phyloP scores from a whole-genome alignment of 2,329 filamentous ascomycete genomes.

The Arachnopeziza araneosa region DNA sequence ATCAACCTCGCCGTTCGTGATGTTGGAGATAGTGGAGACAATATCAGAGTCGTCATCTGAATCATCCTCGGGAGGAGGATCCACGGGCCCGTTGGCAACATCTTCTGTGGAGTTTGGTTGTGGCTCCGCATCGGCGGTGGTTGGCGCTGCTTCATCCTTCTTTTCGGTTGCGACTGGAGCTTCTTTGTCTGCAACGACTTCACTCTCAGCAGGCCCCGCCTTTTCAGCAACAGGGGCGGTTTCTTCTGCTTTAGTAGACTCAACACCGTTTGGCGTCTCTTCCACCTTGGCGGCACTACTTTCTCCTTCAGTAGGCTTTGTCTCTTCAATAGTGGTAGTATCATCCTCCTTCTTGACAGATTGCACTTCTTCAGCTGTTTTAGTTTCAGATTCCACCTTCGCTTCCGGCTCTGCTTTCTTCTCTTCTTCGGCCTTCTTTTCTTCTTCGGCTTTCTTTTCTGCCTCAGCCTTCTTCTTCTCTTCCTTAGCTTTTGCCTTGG shows the following conservation, averaged over 20 bases:
- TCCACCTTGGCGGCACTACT: not conserved
- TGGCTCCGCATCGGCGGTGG: not conserved
- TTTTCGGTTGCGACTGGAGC: slow-evolving; percentile 6
- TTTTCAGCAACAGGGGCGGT: not conserved
- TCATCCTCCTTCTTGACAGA: not conserved
- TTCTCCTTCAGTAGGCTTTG: slow-evolving; percentile 1
- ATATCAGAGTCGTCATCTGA: slow-evolving; percentile 7
- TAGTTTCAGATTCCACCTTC: not conserved
- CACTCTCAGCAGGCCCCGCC: not conserved
- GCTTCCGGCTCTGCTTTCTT: slow-evolving; percentile 9
- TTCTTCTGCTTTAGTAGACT: not conserved
- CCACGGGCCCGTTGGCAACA: not conserved
- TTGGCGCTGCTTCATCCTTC: not conserved
- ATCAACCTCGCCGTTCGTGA: slow-evolving; percentile 15
- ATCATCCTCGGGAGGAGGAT: slow-evolving; percentile 3
- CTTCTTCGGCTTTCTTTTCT: slow-evolving; percentile 17
- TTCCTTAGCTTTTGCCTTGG: slow-evolving; percentile 8
- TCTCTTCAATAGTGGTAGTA: too few species aligned
- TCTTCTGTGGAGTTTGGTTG: not conserved
- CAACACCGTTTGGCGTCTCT: not conserved
- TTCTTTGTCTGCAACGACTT: slow-evolving; percentile 6
- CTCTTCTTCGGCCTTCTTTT: slow-evolving; percentile 14
- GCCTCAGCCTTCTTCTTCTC: slow-evolving; percentile 9
- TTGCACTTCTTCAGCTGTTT: not conserved
- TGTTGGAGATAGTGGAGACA: slow-evolving; percentile 18